Conservation (phyloP, 352 stramenopile species). For the Peronospora destructor region DNA sequence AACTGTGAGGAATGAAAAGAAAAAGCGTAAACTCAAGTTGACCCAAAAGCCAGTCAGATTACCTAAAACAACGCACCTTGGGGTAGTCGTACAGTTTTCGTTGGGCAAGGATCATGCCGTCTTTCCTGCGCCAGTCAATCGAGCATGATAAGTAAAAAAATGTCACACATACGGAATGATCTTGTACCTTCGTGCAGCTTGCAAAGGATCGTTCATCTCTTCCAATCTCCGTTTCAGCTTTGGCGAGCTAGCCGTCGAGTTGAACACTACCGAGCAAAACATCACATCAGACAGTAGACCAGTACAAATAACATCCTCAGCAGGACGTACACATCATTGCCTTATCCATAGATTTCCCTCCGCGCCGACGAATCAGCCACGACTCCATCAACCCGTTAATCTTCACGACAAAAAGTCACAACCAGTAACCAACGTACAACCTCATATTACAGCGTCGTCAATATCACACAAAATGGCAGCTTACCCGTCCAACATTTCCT, state of each 20-base stretch:
- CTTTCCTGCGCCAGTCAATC: slow-evolving; percentile 19
- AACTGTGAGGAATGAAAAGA: slow-evolving; percentile 29
- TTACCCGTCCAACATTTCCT: slow-evolving; percentile 68
- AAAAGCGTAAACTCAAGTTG: neutral
- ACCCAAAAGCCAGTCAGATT: neutral
- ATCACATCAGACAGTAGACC: no score
- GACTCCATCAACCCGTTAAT: slow-evolving; percentile 84
- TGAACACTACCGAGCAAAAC: slow-evolving; percentile 30
- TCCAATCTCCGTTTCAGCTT: slow-evolving; percentile 68
- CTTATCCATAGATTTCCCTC: slow-evolving; percentile 77
- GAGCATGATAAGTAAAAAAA: slow-evolving; percentile 1
- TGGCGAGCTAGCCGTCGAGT: slow-evolving; percentile 43
- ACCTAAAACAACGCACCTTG: slow-evolving; percentile 31
- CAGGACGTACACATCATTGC: slow-evolving; percentile 39
- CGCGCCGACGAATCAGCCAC: slow-evolving; percentile 74
- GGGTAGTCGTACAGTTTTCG: slow-evolving; percentile 69
- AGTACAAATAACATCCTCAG: slow-evolving; percentile 9
- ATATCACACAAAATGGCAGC: slow-evolving; percentile 1
- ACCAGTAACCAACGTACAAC: slow-evolving; percentile 2
- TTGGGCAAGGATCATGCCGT: slow-evolving; percentile 35
- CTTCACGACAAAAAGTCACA: slow-evolving; percentile 16
- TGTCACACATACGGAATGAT: neutral
- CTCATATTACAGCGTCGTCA: neutral
- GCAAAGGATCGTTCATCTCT: slow-evolving; percentile 39
- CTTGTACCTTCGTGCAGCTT: slow-evolving; percentile 34